Conservation (phyloP, 2,329 filamentous ascomycete species). For the Stachybotrys echinatus region DNA sequence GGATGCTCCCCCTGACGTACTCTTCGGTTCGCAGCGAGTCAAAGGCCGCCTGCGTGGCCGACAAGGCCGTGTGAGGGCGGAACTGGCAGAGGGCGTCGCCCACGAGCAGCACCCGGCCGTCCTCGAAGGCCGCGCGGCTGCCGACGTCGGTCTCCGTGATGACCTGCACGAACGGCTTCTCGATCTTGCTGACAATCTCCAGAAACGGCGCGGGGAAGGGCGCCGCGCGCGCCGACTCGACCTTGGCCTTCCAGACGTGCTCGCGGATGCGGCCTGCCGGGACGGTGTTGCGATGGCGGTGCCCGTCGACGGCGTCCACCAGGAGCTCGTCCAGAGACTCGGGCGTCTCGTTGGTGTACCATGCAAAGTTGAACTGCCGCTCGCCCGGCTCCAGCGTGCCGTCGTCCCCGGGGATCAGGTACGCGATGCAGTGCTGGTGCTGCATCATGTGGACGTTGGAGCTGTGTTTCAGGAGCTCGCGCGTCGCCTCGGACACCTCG, state of each 20-base stretch:
- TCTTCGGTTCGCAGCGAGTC: slow-evolving; percentile 4
- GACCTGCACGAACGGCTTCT: slow-evolving; percentile 12
- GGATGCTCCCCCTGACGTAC: slow-evolving; percentile 5
- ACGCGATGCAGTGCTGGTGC: slow-evolving; percentile 2
- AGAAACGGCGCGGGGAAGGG: slow-evolving; percentile 1
- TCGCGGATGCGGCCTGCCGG: neutral
- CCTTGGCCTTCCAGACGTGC: neutral
- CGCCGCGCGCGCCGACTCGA: neutral
- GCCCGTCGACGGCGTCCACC: slow-evolving; percentile 2
- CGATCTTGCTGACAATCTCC: slow-evolving; percentile 9
- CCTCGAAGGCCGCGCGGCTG: slow-evolving; percentile 7
- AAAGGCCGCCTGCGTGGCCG: slow-evolving; percentile 7
- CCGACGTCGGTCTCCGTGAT: slow-evolving; percentile 12
- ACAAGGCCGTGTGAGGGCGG: neutral
- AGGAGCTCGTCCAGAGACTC: slow-evolving; percentile 3
- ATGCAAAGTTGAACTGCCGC: slow-evolving; percentile 4
- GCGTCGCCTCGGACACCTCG: slow-evolving; percentile 2
- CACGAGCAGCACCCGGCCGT: slow-evolving; percentile 10
- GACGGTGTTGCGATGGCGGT: slow-evolving; percentile 3
- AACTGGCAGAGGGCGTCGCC: slow-evolving; percentile 8
- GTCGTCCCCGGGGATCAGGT: slow-evolving; percentile 4
- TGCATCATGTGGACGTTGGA: too few relatives aligned
- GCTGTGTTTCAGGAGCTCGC: too few relatives aligned
- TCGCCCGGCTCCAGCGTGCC: slow-evolving; percentile 1
- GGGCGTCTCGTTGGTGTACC: slow-evolving; percentile 4